Evolutionary conservation across 768 basidiomycete species (phyloP).

Genomic region (Phaeotremella fagi): DNA sequence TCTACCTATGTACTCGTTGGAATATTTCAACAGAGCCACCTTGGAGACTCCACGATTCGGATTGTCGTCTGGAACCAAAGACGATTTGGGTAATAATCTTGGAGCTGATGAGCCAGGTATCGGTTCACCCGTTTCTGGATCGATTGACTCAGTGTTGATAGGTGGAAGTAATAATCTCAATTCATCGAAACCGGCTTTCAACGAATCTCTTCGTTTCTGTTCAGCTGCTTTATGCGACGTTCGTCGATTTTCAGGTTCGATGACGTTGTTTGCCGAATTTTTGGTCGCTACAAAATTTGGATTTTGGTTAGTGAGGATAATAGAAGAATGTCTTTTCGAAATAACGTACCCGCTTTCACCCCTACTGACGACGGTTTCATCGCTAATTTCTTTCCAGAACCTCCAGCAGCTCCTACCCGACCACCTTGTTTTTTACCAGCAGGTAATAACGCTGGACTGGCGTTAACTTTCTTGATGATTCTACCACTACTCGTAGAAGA

Average conservation of each 20-base stretch:
- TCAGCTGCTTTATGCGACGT: conserved; percentile 81
- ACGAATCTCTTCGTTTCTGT: conserved; percentile 91
- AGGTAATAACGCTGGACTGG: too few relatives aligned
- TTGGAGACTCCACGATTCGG: conserved; percentile 94
- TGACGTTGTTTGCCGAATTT: conserved; percentile 45
- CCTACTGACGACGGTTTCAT: background rate
- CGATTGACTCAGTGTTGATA: conserved; percentile 64
- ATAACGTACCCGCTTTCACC: background rate
- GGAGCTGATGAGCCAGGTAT: conserved; percentile 86
- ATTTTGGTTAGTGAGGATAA: too few relatives aligned
- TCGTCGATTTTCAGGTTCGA: conserved; percentile 48
- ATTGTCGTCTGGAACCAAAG: conserved; percentile 67
- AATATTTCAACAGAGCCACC: conserved; percentile 81
- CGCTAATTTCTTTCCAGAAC: conserved; percentile 1
- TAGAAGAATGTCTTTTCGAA: background rate
- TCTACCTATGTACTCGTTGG: conserved; percentile 77
- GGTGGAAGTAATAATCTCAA: conserved; percentile 68
- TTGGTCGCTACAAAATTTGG: conserved; percentile 13
- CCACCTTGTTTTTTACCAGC: too few relatives aligned
- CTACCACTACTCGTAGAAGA: conserved; percentile 6
- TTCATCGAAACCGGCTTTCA: conserved; percentile 76
- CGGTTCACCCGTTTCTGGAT: conserved; percentile 67
- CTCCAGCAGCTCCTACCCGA: background rate
- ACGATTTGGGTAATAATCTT: conserved; percentile 70
- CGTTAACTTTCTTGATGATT: too few relatives aligned